phyloP scores from a whole-genome alignment of 768 basidiomycete genomes.

The Panaeolus papilionaceus region DNA sequence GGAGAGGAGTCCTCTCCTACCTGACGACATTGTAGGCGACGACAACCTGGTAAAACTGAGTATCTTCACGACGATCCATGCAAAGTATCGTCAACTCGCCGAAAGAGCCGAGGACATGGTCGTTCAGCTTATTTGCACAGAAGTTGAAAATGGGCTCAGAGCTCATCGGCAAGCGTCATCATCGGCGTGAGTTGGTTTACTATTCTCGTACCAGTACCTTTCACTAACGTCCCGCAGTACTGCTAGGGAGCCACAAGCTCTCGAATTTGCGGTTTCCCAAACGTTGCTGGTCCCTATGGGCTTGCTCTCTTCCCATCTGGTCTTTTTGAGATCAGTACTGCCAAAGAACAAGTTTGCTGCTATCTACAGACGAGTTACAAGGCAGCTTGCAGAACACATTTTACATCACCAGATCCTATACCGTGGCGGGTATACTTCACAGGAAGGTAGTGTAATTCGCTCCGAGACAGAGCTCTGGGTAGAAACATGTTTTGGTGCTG shows the following conservation, averaged over 20 bases:
- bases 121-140: constrained; percentile 79
- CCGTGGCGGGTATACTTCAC: constrained; percentile 68
- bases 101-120: constrained; percentile 88
- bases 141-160: constrained; percentile 80
- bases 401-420: constrained; percentile 84
- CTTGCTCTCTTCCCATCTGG: constrained; percentile 80
- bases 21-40: constrained; percentile 42
- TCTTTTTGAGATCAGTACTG: constrained; percentile 67
- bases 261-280: constrained; percentile 59
- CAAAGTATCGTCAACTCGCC: constrained; percentile 63
- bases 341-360: constrained; percentile 60
- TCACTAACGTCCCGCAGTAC: constrained; percentile 10
- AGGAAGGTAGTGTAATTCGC: constrained; percentile 66
- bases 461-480: constrained; percentile 86
- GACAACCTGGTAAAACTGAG: constrained; percentile 58
- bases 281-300: constrained; percentile 80
- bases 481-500: constrained; percentile 71
- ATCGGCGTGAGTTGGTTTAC: constrained; percentile 38
- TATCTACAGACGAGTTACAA: constrained; percentile 78
- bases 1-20: constrained; percentile 54
- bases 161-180: constrained; percentile 66
- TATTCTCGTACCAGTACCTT: background rate
- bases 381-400: constrained; percentile 77
- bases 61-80: constrained; percentile 81
- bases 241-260: constrained; percentile 29